Evolutionary conservation across 2,329 filamentous ascomycete species (phyloP), one percentile per base, ranked within the genome.

Genomic region (Mycosphaerella sp.): DNA sequence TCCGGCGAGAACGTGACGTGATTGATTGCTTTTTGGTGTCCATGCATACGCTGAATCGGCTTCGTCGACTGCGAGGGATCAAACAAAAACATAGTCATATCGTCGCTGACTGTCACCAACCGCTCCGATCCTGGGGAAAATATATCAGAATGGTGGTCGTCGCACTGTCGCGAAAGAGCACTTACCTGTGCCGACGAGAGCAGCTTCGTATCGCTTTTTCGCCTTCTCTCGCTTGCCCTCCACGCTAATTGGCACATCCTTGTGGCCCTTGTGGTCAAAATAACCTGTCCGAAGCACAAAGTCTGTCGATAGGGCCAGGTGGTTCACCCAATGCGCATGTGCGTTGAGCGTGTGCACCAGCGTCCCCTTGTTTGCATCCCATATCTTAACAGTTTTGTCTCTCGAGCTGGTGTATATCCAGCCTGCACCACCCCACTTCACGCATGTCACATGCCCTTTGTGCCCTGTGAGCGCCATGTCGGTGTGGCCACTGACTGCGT

Each of bases 71-170:
- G 43, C 17, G 44, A 47, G 6, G 43, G 43, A 36, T 46, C 34
- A 92, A 92, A 98, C 6, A 98, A 79, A 69, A 90, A 95, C 80
- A 98, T 92, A 5, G 91, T 95, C 70, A 91, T 95, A 70, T 98
- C 93, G 67, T 97, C 93, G 61, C 86, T 92, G 2, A 92, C 93
- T 7, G 90, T 95, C 2, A 95, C 87, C 3, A 97, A 74, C 29
- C 88, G 82, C 74, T 98, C 93, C 1, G 87, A 83, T 21, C 95
- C 78, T 51, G 41, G n/a, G n/a, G 23, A 44, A 26, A 26, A 6
- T 11, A 10, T 10, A 44, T 21, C 21, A 23, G 40, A 8, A 9
- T 12, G 4, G 34, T 38, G 34, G 34, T 38, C 32, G 8, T 36
- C 34, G 34, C 34, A 38, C 8, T 29, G 21, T 44, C 11, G 8